Base-by-base conservation (phyloP, 2,329 filamentous ascomycete genomes). In the Claviceps cyperi region DNA sequence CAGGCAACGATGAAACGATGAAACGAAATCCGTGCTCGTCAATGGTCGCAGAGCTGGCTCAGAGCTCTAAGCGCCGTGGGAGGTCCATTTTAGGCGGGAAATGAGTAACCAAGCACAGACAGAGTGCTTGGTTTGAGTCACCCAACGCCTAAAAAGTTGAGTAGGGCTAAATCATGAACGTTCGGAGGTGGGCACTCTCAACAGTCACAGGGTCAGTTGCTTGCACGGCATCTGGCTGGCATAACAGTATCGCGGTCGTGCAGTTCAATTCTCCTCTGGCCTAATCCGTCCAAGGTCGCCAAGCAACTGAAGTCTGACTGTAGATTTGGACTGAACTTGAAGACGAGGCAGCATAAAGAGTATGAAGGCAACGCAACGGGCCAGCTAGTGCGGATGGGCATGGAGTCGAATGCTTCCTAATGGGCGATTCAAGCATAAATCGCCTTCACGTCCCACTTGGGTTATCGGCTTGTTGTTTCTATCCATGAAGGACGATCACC, bases 201-300 rank as follows among this genome's bases (percentile, higher is more conserved):
- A 24, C 5, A 17, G 32, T 8, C 19, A 46, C 17, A 17, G 22
- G 22, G 9, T 15, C 44, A 47, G 57, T 58, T 53, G 56, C 56
- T 53, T 59, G 56, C 57, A 57, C 57, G 47, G 49, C 54, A 54
- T 47, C 55, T 57, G 53, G 45, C 51, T 46, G 51, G 43, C 49
- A 46, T 45, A 21, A 36, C 43, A 35, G 51, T 43, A n/a, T 43
- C 46, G 37, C 46, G 43, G 35, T 43, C 43, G 11, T 46, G 46
- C 35, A 49, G 55, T 53, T 56, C 55, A 11, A 5, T 5, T n/a
- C 38, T 40, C 43, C 47, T 35, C 35, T 37, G 37, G 39, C 45
- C 21, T 40, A 28, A 21, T 19, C 40, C n/a, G 50, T 21, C 46
- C 40, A 43, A 24, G 22, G 24, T 32, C 32, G 24, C 28, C 4